Evolutionary conservation across 2,329 filamentous ascomycete genomes (phyloP).

Genomic region (Penicillium hordei): DNA sequence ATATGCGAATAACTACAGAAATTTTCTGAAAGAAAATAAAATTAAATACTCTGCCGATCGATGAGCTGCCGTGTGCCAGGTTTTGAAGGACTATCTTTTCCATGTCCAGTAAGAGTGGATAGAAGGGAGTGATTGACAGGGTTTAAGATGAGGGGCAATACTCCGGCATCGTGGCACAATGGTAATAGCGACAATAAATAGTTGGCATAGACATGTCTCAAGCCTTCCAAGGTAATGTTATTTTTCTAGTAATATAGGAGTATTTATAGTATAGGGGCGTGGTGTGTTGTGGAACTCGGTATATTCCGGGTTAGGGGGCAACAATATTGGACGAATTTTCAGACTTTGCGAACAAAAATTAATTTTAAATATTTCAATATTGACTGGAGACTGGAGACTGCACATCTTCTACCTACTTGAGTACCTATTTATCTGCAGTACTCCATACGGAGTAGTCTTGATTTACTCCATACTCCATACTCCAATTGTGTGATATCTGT

Average conservation of each 20-base stretch:
- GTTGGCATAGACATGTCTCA: conserved; percentile 4
- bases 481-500: neutral
- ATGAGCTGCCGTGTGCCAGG: neutral
- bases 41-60: conserved; percentile 1
- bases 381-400: neutral
- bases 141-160: conserved; percentile 2
- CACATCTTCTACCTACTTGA: neutral
- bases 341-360: neutral
- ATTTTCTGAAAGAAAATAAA: neutral
- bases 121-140: conserved; percentile 12
- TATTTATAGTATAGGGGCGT: conserved; percentile 1
- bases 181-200: neutral
- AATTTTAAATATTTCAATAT: neutral
- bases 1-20: no score
- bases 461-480: neutral
- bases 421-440: neutral
- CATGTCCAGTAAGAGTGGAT: neutral
- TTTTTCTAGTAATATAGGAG: neutral
- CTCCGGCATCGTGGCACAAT: neutral
- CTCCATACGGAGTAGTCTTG: neutral
- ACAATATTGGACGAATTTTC: neutral
- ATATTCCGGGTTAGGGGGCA: neutral
- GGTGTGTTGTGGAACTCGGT: conserved; percentile 2
- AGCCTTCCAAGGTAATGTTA: neutral
- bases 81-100: neutral